A percentile compares a stretch with the other conserved stretches of the same genome.
These are phyloP conservation scores for Euptelea pleiosperma DNA, from an alignment of 164 flowering plant genomes.

Conservation along the genomic window DNA sequence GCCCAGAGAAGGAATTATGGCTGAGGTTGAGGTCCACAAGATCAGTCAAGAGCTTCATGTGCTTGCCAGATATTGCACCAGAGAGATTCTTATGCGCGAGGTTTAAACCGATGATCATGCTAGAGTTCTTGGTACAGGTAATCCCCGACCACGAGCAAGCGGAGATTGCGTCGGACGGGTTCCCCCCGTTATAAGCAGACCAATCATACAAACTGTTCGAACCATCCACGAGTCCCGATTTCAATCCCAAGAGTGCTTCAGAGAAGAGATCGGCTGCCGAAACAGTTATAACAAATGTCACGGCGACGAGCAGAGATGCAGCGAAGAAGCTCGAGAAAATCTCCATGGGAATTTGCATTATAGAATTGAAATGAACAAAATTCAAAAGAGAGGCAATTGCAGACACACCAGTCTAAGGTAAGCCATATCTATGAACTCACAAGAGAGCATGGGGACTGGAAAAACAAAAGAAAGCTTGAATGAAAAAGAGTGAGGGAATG, in stretches of 20 bases:
- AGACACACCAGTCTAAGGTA: neutral
- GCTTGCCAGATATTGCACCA: constrained; percentile 58
- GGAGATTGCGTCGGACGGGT: constrained; percentile 23
- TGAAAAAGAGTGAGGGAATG: constrained; percentile 15
- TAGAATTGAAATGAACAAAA: neutral
- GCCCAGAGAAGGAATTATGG: constrained; percentile 64
- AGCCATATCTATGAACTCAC: neutral
- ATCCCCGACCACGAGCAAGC: constrained; percentile 89
- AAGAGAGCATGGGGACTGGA: constrained; percentile 65
- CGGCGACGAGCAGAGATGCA: constrained; percentile 15
- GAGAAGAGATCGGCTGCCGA: constrained; percentile 45
- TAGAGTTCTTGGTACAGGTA: constrained; percentile 52
- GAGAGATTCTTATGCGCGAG: constrained; percentile 57
- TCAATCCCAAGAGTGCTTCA: constrained; percentile 67
- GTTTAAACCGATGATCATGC: constrained; percentile 47
- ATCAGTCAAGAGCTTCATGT: constrained; percentile 42
- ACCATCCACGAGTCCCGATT: constrained; percentile 56
- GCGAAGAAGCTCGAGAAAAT: constrained; percentile 20
- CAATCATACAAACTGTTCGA: constrained; percentile 54
- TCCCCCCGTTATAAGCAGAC: constrained; percentile 23
- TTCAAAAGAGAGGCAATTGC: constrained; percentile 3
- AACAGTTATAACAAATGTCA: constrained; percentile 18
- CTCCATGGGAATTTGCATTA: constrained; percentile 56
- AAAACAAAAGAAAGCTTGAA: constrained; percentile 44
- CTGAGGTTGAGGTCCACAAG: constrained; percentile 74